A percentile compares a stretch with the other conserved stretches of the same genome.
Evolutionary conservation across 352 stramenopile genomes (phyloP).

Genomic region (Sclerospora graminicola): DNA sequence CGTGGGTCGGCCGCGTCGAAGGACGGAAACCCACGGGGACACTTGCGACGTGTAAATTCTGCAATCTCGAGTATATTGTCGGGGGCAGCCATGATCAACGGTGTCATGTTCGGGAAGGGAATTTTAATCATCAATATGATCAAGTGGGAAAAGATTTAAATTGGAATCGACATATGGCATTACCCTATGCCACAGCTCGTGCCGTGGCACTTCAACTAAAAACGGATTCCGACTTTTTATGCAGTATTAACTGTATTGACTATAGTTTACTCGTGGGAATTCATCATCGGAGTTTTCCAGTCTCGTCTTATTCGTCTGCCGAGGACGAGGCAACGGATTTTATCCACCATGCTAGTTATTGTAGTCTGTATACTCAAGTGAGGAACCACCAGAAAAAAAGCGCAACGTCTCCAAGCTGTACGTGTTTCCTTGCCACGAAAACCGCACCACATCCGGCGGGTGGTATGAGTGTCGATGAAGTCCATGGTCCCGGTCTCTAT

Average conservation of each 20-base stretch:
- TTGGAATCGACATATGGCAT: conserved; percentile 74
- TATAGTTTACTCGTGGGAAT: conserved; percentile 92
- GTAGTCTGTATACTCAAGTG: conserved; percentile 12
- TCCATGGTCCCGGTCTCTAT: conserved; percentile 88
- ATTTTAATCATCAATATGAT: conserved; percentile 66
- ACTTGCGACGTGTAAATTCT: conserved; percentile 65
- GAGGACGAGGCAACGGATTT: conserved; percentile 28
- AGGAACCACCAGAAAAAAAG: conserved; percentile 8
- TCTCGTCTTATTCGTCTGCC: conserved; percentile 59
- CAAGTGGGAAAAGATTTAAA: conserved; percentile 79
- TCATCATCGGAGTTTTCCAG: conserved; percentile 84
- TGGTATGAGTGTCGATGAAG: conserved; percentile 71
- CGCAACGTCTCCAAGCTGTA: too few relatives aligned
- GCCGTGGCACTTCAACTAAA: conserved; percentile 65
- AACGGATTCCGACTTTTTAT: conserved; percentile 85
- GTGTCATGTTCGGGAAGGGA: conserved; percentile 56
- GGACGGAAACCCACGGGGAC: conserved; percentile 62
- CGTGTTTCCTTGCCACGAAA: too few relatives aligned
- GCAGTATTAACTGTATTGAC: conserved; percentile 91
- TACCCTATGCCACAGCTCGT: conserved; percentile 39
- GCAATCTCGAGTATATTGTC: conserved; percentile 49
- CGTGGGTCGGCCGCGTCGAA: conserved; percentile 72
- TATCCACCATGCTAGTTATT: conserved; percentile 15
- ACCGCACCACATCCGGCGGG: too few relatives aligned
- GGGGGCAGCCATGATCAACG: conserved; percentile 59